A percentile compares a stretch with the other conserved stretches of the same genome.
phyloP scores from a whole-genome alignment of 2,329 filamentous ascomycete genomes.

The Immersiporthe knoxdaviesiana region DNA sequence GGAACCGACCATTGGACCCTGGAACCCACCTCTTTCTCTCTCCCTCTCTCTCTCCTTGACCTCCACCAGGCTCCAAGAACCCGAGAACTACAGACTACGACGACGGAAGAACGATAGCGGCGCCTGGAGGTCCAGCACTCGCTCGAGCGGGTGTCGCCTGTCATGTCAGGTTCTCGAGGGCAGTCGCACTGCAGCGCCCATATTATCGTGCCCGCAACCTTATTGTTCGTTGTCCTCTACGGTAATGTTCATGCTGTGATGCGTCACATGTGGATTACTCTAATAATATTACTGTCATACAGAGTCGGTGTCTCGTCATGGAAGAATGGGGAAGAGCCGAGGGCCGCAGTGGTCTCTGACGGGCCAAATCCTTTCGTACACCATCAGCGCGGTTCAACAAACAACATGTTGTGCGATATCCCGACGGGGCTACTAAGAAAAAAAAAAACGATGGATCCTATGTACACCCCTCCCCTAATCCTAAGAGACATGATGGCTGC shows the following conservation, averaged over 20 bases:
- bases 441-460: neutral
- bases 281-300: slow-evolving; percentile 9
- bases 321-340: neutral
- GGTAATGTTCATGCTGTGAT: slow-evolving; percentile 16
- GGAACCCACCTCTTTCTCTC: neutral
- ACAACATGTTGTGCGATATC: neutral
- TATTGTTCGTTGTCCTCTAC: slow-evolving; percentile 8
- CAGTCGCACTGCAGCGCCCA: slow-evolving; percentile 16
- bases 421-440: neutral
- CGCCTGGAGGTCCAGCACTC: neutral
- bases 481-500: neutral
- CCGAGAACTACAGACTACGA: neutral
- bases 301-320: slow-evolving; percentile 7
- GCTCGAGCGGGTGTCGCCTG: neutral
- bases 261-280: slow-evolving; percentile 13
- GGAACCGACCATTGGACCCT: neutral
- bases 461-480: neutral
- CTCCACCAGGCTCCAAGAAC: neutral
- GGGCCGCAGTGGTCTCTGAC: neutral
- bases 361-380: neutral
- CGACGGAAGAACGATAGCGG: neutral
- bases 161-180: slow-evolving; percentile 11
- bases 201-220: slow-evolving; percentile 15
- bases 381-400: neutral
- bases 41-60: too few relatives aligned